These are phyloP conservation scores for Sporothrix pseudoabietina DNA, from an alignment of 2,329 filamentous ascomycete species.

Conservation along the genomic window DNA sequence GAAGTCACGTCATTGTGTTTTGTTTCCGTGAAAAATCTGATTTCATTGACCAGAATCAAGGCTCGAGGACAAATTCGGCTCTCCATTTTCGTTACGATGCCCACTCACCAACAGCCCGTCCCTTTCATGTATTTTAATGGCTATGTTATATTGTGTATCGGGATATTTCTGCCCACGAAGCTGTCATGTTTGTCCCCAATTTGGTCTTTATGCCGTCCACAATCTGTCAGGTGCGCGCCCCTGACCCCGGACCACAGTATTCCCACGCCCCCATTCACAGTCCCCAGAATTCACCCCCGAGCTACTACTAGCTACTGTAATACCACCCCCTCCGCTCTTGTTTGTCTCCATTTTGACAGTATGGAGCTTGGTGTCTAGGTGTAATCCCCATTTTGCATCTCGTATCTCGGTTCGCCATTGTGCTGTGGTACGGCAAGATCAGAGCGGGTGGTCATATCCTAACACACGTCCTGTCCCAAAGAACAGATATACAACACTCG, in stretches of 20 bases:
- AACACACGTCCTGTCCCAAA: conserved; percentile 3
- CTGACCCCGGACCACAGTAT: conserved; percentile 8
- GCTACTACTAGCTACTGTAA: neutral
- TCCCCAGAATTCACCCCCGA: neutral
- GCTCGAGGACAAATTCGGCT: neutral
- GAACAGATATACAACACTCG: neutral
- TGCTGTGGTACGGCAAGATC: neutral
- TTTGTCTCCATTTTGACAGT: neutral
- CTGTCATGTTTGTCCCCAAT: neutral
- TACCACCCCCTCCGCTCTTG: neutral
- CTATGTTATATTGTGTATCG: neutral
- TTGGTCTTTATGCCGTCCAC: conserved; percentile 10
- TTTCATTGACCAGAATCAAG: neutral
- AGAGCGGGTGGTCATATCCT: neutral
- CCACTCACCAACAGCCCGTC: neutral
- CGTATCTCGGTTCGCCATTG: neutral
- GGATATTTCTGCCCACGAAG: neutral
- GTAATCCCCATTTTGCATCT: neutral
- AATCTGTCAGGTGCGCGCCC: neutral
- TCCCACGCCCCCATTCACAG: conserved; percentile 4
- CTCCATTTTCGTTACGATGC: neutral
- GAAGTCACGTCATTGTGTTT: neutral
- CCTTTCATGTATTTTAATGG: neutral
- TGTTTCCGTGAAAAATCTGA: neutral
- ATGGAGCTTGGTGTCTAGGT: neutral